A percentile compares a stretch with the other conserved stretches of the same genome.
phyloP scores from a whole-genome alignment of 2,329 filamentous ascomycete genomes.

The Fusarium longipes region DNA sequence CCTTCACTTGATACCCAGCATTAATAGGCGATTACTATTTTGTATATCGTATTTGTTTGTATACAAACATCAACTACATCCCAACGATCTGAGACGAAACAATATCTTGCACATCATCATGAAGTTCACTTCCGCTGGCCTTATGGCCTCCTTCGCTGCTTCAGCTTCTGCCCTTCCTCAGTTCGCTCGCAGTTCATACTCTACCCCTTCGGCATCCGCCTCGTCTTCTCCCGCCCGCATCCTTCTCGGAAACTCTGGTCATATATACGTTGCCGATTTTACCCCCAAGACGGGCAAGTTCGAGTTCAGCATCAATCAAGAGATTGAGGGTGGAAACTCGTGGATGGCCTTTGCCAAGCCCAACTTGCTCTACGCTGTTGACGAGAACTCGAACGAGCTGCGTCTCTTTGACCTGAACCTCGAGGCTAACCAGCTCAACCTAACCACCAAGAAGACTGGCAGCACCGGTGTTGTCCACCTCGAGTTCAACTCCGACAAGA shows the following conservation, averaged over 20 bases:
- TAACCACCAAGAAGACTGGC: constrained; percentile 48
- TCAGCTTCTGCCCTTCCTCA: constrained; percentile 37
- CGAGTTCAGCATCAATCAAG: constrained; percentile 49
- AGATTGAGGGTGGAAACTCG: constrained; percentile 55
- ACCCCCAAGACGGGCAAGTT: constrained; percentile 52
- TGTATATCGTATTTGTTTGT: neutral
- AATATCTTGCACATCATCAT: constrained; percentile 19
- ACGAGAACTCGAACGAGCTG: constrained; percentile 58
- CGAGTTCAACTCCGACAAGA: constrained; percentile 58
- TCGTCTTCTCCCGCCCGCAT: constrained; percentile 45
- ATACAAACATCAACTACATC: neutral
- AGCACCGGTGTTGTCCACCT: constrained; percentile 61
- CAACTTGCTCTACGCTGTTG: constrained; percentile 58
- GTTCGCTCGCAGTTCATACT: constrained; percentile 20
- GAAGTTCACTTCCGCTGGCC: constrained; percentile 40
- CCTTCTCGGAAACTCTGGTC: constrained; percentile 55
- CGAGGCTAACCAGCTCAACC: constrained; percentile 46
- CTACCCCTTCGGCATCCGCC: constrained; percentile 10
- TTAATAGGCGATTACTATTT: constrained; percentile 20
- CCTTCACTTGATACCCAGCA: constrained; percentile 25
- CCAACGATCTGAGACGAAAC: constrained; percentile 10
- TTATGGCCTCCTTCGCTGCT: constrained; percentile 36
- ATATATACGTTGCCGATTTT: constrained; percentile 57
- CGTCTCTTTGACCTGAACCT: constrained; percentile 55
- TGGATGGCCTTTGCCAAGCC: constrained; percentile 59